phyloP scores from a whole-genome alignment of 78 protist species.

The Dictyostelium purpureum region DNA sequence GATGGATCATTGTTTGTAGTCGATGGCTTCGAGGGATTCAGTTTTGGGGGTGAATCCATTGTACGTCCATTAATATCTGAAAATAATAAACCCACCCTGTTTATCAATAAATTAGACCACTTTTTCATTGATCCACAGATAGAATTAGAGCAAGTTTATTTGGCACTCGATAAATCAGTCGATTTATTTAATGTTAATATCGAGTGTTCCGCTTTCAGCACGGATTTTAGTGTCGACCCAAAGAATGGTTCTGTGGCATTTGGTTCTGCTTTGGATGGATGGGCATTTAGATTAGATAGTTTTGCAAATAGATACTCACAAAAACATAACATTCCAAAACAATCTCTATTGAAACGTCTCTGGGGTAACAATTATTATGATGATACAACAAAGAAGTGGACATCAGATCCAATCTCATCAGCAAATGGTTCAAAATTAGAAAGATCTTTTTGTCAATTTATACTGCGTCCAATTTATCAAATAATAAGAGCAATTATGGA shows the following conservation, averaged over 20 bases:
- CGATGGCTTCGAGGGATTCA: constrained; percentile 94
- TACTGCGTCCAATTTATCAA: constrained; percentile 95
- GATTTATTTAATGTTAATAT: constrained; percentile 92
- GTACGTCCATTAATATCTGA: constrained; percentile 64
- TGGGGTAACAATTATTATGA: constrained; percentile 99
- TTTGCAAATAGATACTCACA: constrained; percentile 76
- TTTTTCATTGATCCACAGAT: constrained; percentile 70
- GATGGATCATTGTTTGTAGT: constrained; percentile 96
- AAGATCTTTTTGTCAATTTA: constrained; percentile 95
- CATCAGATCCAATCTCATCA: neutral
- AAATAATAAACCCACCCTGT: constrained; percentile 82
- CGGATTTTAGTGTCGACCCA: no score
- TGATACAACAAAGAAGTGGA: constrained; percentile 92
- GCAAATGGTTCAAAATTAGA: constrained; percentile 70
- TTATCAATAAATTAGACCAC: constrained; percentile 89
- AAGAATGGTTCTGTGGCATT: constrained; percentile 82
- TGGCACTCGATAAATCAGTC: constrained; percentile 34
- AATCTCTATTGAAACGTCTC: constrained; percentile 88
- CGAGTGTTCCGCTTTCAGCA: no score
- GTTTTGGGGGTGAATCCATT: constrained; percentile 93
- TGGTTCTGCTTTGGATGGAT: constrained; percentile 87
- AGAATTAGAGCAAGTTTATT: constrained; percentile 87
- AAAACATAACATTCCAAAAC: no score
- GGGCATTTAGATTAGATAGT: constrained; percentile 86
- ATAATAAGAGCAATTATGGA: constrained; percentile 88